Base-by-base conservation (phyloP, 257 asterid species). In the Solanum stenotomum region DNA sequence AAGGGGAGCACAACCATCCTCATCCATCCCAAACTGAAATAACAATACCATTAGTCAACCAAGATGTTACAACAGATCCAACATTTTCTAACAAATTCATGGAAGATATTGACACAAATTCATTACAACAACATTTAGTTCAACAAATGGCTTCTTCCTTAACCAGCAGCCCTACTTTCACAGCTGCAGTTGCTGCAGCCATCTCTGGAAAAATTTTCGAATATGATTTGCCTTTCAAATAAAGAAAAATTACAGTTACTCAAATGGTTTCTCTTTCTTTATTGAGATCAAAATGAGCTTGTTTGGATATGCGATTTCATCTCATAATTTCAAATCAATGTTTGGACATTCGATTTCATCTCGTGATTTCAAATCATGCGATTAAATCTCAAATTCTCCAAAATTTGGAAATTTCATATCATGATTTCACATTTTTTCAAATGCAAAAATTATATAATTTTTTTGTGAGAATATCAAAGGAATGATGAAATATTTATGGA, bases 1-100 rank as follows among this genome's bases (percentile, higher is more conserved):
- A 96, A 88, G 98, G 98, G 29, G 93, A 92, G 3, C 98, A 96
- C 93, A 90, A 93, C 90, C 98, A 95, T 91, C 91, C 82, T 74
- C 90, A 27, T 67, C 95, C 93, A 15, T 31, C 91, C 38, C 90
- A 40, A 52, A 67, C 89, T 6, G 93, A 91, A 15, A 76, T 89
- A 23, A 71, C 92, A 72, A 85, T 88, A 29, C 77, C 90, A 71
- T 46, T 83, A 72, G 4, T 79, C 4, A 61, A 87, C 9, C 88
- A 88, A 14, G 77, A 83, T 71, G 70, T 68, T 77, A 46, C 85
- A 71, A 87, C 90, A 44, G 89, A 63, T 42, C 81, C 89, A 22
- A 85, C 90, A 52, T 89, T 87, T 89, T 68, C 90, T 18, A 83
- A 70, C 85, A 91, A 70, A 85, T 88, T 89, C 23, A 63, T 89